These are phyloP conservation scores for Trichosporon sp. DNA, from an alignment of 1,284 basidiomycete species.

Conservation along the genomic window DNA sequence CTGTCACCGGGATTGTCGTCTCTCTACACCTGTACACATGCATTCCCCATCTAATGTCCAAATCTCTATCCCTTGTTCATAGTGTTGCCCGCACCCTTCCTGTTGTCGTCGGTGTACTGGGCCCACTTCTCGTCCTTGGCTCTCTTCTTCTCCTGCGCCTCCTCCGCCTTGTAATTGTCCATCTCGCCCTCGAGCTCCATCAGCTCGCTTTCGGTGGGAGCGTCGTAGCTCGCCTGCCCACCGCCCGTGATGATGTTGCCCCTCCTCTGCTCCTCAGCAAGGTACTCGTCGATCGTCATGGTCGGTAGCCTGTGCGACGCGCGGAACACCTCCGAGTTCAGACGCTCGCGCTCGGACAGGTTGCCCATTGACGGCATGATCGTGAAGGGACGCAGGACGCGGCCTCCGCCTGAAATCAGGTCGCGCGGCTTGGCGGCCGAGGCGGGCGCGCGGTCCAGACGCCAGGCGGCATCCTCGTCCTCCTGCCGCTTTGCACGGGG, in stretches of 20 bases:
- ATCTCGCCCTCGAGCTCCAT: constrained; percentile 75
- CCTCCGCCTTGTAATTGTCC: constrained; percentile 70
- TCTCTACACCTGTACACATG: neutral
- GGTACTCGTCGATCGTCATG: constrained; percentile 95
- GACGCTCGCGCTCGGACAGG: constrained; percentile 65
- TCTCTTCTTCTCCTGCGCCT: constrained; percentile 72
- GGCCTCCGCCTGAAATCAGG: constrained; percentile 72
- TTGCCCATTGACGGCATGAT: constrained; percentile 71
- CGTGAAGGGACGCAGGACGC: constrained; percentile 83
- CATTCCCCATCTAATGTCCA: neutral
- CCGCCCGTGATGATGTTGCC: constrained; percentile 86
- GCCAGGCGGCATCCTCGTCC: constrained; percentile 68
- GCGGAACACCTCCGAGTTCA: constrained; percentile 81
- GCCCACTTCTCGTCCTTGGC: constrained; percentile 91
- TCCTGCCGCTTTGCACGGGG: constrained; percentile 47
- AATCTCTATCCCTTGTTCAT: constrained; percentile 83
- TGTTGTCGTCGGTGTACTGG: constrained; percentile 74
- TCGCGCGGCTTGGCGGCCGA: constrained; percentile 58
- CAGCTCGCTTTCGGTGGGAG: constrained; percentile 74
- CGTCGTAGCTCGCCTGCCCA: constrained; percentile 69
- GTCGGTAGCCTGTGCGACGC: constrained; percentile 86
- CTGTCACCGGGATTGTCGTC: too few relatives aligned
- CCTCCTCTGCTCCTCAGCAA: constrained; percentile 77
- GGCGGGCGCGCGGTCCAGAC: constrained; percentile 63
- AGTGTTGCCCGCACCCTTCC: constrained; percentile 84